Base-by-base conservation (phyloP, 2,329 filamentous ascomycete genomes). In the Alternaria triticina region DNA sequence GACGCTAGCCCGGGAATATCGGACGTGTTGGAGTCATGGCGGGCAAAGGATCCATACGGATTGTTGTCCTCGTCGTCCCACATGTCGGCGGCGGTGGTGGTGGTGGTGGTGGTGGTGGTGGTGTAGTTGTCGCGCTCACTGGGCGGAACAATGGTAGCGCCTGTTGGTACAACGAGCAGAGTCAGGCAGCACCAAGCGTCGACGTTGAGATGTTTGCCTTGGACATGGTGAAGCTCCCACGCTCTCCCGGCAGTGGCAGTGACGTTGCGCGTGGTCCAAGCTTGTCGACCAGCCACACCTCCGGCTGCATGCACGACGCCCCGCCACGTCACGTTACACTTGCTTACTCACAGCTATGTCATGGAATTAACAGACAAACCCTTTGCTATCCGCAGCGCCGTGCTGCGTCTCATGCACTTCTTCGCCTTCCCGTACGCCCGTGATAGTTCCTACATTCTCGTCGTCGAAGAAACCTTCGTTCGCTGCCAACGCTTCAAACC, bases 21-120 rank as follows among this genome's bases (percentile, higher is more conserved):
- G 27, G 90, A 93, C 49, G 89, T 86, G 79, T 91, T 89, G 66
- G 92, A 92, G 80, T 96, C 92, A 74, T 92, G 89, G 74, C 92
- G 91, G 80, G 96, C 92, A 83, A 97, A 97, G 81, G 93, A 95
- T 74, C 94, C 94, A 77, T 98, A 97, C 6, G 95, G 95, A 80
- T 98, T 98, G 83, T 98, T 98, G 78, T 98, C 93, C 83, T 98
- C 95, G 85, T 98, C 94, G 86, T 97, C 96, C 95, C 95, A 98
- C 95, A 98, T 98, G 71, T 74, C 63, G 71, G 50, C 27, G 52
- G 25, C 28, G 52, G n/a, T n/a, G n/a, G n/a, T n/a, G n/a, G n/a
- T n/a, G n/a, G n/a, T n/a, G n/a, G 25, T 44, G 22, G 28, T 28
- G 27, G 27, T 30, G 30, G 30, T 43, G 52, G 25, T 43, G 52